A percentile compares a stretch with the other conserved stretches of the same genome.
These are phyloP conservation scores for Schizosaccharomyces lindneri DNA, from an alignment of 805 yeast species.

Conservation along the genomic window DNA sequence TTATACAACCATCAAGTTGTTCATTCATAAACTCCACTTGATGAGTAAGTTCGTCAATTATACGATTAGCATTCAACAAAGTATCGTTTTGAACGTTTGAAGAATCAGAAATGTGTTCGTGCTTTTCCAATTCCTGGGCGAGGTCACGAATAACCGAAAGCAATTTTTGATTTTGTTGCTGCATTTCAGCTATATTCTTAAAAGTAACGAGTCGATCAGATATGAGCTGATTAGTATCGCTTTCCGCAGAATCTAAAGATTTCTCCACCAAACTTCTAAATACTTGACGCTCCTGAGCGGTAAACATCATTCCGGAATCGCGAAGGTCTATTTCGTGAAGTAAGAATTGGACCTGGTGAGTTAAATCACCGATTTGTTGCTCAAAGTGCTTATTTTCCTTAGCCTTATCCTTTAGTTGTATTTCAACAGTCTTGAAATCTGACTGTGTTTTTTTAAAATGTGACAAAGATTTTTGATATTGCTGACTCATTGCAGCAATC, in stretches of 20 bases:
- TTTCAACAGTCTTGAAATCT: slow-evolving; percentile 15
- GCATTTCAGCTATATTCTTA: slow-evolving; percentile 38
- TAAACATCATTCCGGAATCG: slow-evolving; percentile 35
- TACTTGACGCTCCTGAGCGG: slow-evolving; percentile 37
- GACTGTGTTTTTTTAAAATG: slow-evolving; percentile 16
- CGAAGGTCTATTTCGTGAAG: slow-evolving; percentile 34
- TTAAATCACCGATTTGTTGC: slow-evolving; percentile 33
- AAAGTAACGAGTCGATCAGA: slow-evolving; percentile 52
- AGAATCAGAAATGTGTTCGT: slow-evolving; percentile 19
- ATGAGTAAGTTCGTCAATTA: slow-evolving; percentile 12
- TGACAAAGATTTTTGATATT: slow-evolving; percentile 20
- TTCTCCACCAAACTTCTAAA: slow-evolving; percentile 17
- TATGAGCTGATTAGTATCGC: slow-evolving; percentile 50
- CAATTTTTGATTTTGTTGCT: slow-evolving; percentile 49
- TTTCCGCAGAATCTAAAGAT: slow-evolving; percentile 12
- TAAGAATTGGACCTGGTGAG: slow-evolving; percentile 57
- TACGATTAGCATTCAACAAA: slow-evolving; percentile 12
- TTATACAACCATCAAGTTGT: slow-evolving; percentile 27
- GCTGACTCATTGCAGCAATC: slow-evolving; percentile 26
- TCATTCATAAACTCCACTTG: slow-evolving; percentile 23
- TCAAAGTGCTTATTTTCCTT: slow-evolving; percentile 11
- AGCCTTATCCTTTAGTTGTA: slow-evolving; percentile 14
- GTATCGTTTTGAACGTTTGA: slow-evolving; percentile 7
- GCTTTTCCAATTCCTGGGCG: slow-evolving; percentile 43
- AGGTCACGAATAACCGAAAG: slow-evolving; percentile 42